Percentiles rank a stretch among this genome's conserved stretches.
These are phyloP conservation scores for Xylaria acuta DNA, from an alignment of 495 filamentous ascomycete species.

Conservation along the genomic window DNA sequence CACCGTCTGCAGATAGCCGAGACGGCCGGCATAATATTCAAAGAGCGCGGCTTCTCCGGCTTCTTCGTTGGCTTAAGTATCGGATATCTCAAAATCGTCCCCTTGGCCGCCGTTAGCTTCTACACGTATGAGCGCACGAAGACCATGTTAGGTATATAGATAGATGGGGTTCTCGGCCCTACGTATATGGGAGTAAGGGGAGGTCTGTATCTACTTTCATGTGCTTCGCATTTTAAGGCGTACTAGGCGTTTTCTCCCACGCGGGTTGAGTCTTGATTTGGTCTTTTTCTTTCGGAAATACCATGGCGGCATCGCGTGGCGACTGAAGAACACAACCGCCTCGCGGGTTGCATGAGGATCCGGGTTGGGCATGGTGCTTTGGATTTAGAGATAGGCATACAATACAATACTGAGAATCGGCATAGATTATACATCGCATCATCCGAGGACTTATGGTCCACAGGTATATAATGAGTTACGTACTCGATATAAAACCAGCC, in stretches of 20 bases:
- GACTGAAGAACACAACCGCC: neutral
- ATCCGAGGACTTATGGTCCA: neutral
- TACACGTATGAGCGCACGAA: constrained; percentile 83
- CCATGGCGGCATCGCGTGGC: constrained; percentile 8
- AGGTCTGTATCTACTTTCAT: neutral
- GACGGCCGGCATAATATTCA: constrained; percentile 73
- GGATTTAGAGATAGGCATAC: constrained; percentile 5
- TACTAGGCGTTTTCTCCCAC: neutral
- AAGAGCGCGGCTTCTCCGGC: constrained; percentile 76
- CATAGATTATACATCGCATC: neutral
- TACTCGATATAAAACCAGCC: neutral
- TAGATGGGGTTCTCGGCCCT: neutral
- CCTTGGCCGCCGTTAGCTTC: constrained; percentile 83
- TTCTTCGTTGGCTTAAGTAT: constrained; percentile 95
- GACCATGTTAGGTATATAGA: constrained; percentile 71
- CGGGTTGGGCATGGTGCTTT: neutral
- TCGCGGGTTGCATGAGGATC: neutral
- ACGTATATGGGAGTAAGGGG: neutral
- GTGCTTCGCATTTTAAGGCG: constrained; percentile 9
- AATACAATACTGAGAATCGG: neutral
- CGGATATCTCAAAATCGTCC: constrained; percentile 92
- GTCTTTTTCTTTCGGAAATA: neutral
- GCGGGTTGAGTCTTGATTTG: neutral
- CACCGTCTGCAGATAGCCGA: constrained; percentile 77
- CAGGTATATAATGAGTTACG: neutral